phyloP scores from a whole-genome alignment of 805 yeast species.

The Lipomyces orientalis region DNA sequence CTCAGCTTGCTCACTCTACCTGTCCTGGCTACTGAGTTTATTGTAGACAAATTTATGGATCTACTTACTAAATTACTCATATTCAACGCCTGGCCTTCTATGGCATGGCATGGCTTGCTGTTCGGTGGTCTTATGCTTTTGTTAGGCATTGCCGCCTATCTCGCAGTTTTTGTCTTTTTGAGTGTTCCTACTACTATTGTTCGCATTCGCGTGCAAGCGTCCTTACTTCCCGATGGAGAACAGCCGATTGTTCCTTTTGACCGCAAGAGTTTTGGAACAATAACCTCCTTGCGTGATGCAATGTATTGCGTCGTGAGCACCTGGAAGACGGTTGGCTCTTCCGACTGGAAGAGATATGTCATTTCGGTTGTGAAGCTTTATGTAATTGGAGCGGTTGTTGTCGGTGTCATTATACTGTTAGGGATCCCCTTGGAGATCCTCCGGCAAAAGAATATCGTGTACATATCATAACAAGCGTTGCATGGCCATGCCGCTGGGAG shows the following conservation, averaged over 20 bases:
- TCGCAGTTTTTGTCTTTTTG: neutral
- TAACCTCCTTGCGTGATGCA: conserved; percentile 9
- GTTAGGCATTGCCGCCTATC: conserved; percentile 7
- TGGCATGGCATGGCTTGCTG: neutral
- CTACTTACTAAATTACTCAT: neutral
- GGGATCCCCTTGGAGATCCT: no score
- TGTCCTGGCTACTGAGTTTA: conserved; percentile 8
- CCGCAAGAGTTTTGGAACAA: conserved; percentile 10
- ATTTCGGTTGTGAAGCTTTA: neutral
- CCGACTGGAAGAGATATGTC: conserved; percentile 6
- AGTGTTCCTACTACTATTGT: conserved; percentile 4
- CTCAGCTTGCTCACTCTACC: conserved; percentile 12
- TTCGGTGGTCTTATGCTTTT: conserved; percentile 5
- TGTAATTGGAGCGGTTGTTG: conserved; percentile 3
- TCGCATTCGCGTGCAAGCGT: conserved; percentile 14
- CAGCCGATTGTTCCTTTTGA: conserved; percentile 5
- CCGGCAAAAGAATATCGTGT: no score
- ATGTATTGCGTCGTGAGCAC: conserved; percentile 6
- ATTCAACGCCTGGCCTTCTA: neutral
- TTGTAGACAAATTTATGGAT: neutral
- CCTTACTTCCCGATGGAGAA: conserved; percentile 10
- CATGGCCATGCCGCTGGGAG: no score
- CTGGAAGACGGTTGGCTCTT: conserved; percentile 8
- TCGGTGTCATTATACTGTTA: neutral
- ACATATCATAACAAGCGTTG: no score